Evolutionary conservation across 129 eudicot species (phyloP), one percentile per base, ranked within the genome.

Genomic region (Centrapalus pauciflorus): DNA sequence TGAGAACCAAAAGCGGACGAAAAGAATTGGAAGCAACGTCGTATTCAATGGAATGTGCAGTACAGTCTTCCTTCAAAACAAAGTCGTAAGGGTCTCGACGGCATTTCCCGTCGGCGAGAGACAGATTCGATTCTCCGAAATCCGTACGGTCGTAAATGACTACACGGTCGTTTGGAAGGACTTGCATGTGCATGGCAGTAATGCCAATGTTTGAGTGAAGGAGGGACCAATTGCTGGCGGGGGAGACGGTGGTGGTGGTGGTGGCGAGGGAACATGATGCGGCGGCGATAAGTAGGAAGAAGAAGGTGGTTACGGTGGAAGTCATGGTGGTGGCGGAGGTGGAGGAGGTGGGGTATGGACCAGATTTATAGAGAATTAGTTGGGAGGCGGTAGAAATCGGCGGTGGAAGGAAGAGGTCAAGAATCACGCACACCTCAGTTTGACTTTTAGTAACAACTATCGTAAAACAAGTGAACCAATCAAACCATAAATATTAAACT

Each of bases 101-200:
- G 77, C 97, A 91, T 32, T 70, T 70, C 28, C 81, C 82, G 55
- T 56, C 28, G 3, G 94, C 72, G 10, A 91, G 74, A 1, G 90
- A 80, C 37, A 91, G 66, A 75, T 87, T 91, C 8, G 97, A 91
- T 2, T n/a, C 51, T 5, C 95, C 97, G 66, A 82, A 87, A 20
- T 91, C 96, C 0, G 97, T 91, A 26, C 96, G 84, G 59, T 91
- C 97, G 71, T 58, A 87, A 7, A 91, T 82, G 52, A 87, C 69
- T 4, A 91, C 90, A 4, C 90, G 89, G 71, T 91, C 95, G 69
- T 66, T 82, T 54, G 77, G 67, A n/a, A 90, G 79, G 52, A 87
- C 95, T 54, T 90, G 97, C 97, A 90, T 90, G 97, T 84, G 97
- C 97, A 90, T 90, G 85, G 97, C 87, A 5, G 95, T 76, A 38